Conservation (phyloP, 768 basidiomycete genomes). For the Termitomyces eurrhizus region DNA sequence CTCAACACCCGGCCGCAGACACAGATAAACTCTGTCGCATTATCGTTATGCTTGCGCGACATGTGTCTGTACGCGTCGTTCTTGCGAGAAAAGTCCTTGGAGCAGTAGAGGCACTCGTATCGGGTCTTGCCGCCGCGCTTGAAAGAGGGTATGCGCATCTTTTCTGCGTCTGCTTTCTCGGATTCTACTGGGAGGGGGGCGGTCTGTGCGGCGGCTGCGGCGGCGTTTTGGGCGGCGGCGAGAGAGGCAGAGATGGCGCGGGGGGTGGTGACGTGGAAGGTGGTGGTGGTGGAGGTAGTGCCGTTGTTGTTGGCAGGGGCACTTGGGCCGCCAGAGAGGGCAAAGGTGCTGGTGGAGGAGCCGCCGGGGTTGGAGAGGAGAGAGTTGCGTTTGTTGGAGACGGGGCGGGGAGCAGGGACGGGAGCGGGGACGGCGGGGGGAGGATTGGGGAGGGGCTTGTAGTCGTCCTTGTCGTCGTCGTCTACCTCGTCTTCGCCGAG, state of each 20-base stretch:
- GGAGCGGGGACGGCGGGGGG: neutral
- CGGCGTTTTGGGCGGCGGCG: neutral
- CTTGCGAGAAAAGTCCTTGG: slow-evolving; percentile 12
- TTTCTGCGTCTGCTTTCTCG: neutral
- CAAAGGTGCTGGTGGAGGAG: slow-evolving; percentile 9
- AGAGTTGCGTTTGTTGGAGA: neutral
- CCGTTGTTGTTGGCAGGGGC: slow-evolving; percentile 10
- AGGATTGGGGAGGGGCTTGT: neutral
- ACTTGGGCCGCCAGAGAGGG: neutral
- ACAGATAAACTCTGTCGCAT: slow-evolving; percentile 15
- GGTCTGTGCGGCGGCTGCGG: neutral
- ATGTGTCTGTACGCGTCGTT: slow-evolving; percentile 17
- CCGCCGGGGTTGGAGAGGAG: neutral
- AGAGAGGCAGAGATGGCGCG: slow-evolving; percentile 8
- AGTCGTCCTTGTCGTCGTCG: neutral
- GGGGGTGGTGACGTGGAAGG: slow-evolving; percentile 9
- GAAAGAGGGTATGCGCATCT: slow-evolving; percentile 14
- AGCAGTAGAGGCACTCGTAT: slow-evolving; percentile 12
- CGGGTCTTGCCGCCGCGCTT: slow-evolving; percentile 15
- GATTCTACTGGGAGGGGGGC: neutral
- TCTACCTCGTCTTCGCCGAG: slow-evolving; percentile 6
- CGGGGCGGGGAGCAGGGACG: neutral
- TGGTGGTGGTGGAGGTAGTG: slow-evolving; percentile 8
- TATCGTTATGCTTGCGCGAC: slow-evolving; percentile 14
- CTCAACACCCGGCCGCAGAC: slow-evolving; percentile 10